Evolutionary conservation across 441 rosid species (phyloP), one percentile per base, ranked within the genome.

Genomic region (Bocquillonia castaneifolia): DNA sequence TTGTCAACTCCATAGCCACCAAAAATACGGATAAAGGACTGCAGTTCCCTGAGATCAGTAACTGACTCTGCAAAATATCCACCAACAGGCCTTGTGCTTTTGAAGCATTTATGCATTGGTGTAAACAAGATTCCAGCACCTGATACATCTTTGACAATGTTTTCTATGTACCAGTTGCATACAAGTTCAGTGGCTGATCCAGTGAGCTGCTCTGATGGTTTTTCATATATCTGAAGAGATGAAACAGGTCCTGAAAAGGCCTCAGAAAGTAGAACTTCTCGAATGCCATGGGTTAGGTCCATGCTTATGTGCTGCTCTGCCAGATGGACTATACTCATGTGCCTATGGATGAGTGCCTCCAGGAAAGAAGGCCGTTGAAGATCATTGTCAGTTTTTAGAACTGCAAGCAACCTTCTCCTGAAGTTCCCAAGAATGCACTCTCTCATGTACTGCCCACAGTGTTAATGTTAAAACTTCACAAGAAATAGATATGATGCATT

Each of bases 31-130:
- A 91, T 90, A 81, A 95, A 92, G 18, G 98, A 90, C 72, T 84
- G 85, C 77, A 95, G 61, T 71, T 95, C 98, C 81, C 88, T 75
- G 61, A 85, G 86, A 74, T 88, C 98, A 59, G 98, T 90, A 72
- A 95, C 96, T 2, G 98, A 95, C 80, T 95, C 99, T 1, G 98
- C 98, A 87, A 92, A 95, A 78, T 91, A 95, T 77, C 99, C 98
- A 67, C 97, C 97, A 54, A 95, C 96, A 58, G 98, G 99, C 82
- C 97, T 89, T 37, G 92, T 86, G 85, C 99, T 95, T 84, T 92
- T 92, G 81, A 95, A 92, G 93, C 91, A 88, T 78, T 80, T 84
- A 68, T 89, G 98, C 76, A 83, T 76, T 10, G 99, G 98, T 52
- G 98, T 86, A 56, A 92, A 95, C 72, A 95, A 85, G 79, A 92